Evolutionary conservation across 2,329 filamentous ascomycete species (phyloP), one percentile per base, ranked within the genome.

Genomic region (Fusarium guadeloupense): DNA sequence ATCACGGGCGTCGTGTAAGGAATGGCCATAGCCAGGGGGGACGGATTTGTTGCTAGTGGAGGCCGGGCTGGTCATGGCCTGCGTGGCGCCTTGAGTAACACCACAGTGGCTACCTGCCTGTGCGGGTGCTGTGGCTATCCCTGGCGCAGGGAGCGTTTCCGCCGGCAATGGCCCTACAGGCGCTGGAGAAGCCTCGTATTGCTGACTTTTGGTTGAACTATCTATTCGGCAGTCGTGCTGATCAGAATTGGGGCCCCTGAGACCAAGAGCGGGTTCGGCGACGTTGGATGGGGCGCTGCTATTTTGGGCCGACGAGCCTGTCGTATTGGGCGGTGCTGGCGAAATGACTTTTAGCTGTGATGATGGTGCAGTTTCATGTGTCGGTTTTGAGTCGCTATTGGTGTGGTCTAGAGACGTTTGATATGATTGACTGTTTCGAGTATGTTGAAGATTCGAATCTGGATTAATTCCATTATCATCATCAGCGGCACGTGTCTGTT

Each of bases 101-200:
- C 51, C 63, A 44, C 35, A 68, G 66, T 64, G 67, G 59, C 58
- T 61, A 35, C 52, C 54, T 43, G 64, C 33, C 47, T 39, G 54
- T 39, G 47, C 50, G 51, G 56, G 61, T 45, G 50, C 54, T 55
- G 49, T 65, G 57, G 42, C 61, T 59, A 44, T 58, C 62, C 57
- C 53, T 54, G 44, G 35, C 31, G 62, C 51, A 65, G 61, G 57
- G 56, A 23, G 48, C 45, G 25, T 45, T 43, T 44, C 54, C 40
- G 38, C 62, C 40, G 44, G 50, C 44, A 41, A 62, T 49, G 54
- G 39, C 46, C 44, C 62, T 63, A 23, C 44, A n/a, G 67, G 35
- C 31, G 62, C 67, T 60, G 57, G 54, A 63, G 39, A 30, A 55
- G 40, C 37, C 67, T 69, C 67, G 67, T 69, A 69, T 69, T 62